phyloP scores from a whole-genome alignment of 2,329 filamentous ascomycete genomes.

The Myriosclerotinia duriaeana region DNA sequence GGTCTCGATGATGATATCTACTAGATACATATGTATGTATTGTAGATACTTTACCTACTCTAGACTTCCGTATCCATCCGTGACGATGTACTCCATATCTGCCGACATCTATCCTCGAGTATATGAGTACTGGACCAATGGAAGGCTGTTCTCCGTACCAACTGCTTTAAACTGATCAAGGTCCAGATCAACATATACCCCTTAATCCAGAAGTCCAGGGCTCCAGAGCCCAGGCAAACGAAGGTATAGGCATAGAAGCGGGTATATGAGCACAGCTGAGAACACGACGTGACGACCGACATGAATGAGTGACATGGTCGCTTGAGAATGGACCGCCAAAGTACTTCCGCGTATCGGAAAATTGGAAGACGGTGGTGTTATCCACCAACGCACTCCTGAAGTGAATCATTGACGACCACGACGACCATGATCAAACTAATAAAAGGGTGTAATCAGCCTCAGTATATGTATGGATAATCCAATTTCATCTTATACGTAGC shows the following conservation, averaged over 20 bases:
- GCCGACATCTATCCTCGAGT: neutral
- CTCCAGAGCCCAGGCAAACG: constrained; percentile 10
- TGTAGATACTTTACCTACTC: constrained; percentile 12
- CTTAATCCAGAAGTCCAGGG: constrained; percentile 4
- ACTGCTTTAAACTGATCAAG: neutral
- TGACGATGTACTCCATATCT: constrained; percentile 17
- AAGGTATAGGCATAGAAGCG: constrained; percentile 3
- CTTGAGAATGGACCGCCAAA: constrained; percentile 15
- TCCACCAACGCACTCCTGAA: constrained; percentile 8
- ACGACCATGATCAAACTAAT: constrained; percentile 3
- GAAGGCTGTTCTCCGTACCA: neutral
- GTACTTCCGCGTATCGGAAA: constrained; percentile 3
- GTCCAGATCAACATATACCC: constrained; percentile 7
- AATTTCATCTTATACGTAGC: constrained; percentile 10
- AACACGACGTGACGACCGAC: constrained; percentile 3
- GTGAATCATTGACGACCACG: constrained; percentile 10
- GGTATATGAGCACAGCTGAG: constrained; percentile 18
- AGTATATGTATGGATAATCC: neutral
- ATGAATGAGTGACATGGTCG: constrained; percentile 19
- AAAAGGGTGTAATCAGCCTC: constrained; percentile 10
- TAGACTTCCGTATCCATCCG: constrained; percentile 5
- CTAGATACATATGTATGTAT: constrained; percentile 17
- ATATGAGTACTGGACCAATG: neutral
- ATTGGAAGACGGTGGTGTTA: neutral
- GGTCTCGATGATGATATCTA: neutral